Base-by-base conservation (phyloP, 306 rosid genomes). In the Vachellia collinsii region DNA sequence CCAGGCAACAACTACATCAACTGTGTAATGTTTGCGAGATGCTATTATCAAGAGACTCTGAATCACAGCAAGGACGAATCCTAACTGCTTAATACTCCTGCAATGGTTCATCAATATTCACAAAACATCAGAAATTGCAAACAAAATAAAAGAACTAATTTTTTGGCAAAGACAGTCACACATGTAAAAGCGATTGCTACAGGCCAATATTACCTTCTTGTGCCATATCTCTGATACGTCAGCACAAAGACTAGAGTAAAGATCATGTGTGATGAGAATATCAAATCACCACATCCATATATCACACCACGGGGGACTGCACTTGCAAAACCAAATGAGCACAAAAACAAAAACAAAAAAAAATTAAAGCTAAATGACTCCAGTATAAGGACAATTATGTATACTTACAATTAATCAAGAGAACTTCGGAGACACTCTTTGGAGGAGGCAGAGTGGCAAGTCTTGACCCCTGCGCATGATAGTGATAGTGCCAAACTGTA, bases 201-300 rank as follows among this genome's bases (percentile, higher is more conserved):
- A 65, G 34, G 74, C 11, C 63, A 80, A 8, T 36, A 39, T 81
- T 88, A 94, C 99, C 99, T 93, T 79, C 87, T 85, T 62, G 91
- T 72, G 62, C 99, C 99, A n/a, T 93, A 92, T 86, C 91, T 93
- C 79, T 93, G 93, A 87, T 96, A 96, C 0, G 98, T 92, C 22
- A 86, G 93, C 76, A 96, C 97, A 73, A 93, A 96, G 64, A 88
- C 89, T 22, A 96, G 97, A 79, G 94, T 90, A 69, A 96, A 96
- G 82, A 96, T 96, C 98, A 93, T 96, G 85, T 96, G 99, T 17
- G 99, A 96, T 65, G 99, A 96, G 85, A 96, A 96, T 48, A 96
- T 96, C 89, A 96, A 89, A 85, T 96, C 99, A 53, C 99, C 99
- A 76, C 99, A 96, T 64, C 99, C 99, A 80, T 92, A 96, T 74